Evolutionary conservation across 306 rosid species (phyloP).

Genomic region (Hylodesmum podocarpum): DNA sequence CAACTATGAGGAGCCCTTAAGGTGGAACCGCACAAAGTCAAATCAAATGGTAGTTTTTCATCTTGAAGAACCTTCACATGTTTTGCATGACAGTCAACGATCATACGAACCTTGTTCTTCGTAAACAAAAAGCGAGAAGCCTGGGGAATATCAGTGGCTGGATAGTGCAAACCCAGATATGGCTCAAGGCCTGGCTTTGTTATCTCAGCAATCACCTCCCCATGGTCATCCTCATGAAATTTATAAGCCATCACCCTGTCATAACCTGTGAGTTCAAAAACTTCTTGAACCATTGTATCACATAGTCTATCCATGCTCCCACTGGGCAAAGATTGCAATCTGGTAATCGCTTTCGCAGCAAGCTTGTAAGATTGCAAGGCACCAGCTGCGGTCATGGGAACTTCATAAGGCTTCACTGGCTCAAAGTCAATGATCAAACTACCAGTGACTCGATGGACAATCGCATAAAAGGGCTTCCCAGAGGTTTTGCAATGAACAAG

Average conservation of each 20-base stretch:
- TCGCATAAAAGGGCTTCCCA: constrained; percentile 95
- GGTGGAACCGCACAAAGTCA: constrained; percentile 91
- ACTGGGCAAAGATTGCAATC: constrained; percentile 84
- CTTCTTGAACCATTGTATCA: constrained; percentile 94
- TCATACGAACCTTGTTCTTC: constrained; percentile 94
- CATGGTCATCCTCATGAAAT: constrained; percentile 96
- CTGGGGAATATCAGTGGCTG: constrained; percentile 95
- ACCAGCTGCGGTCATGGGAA: constrained; percentile 91
- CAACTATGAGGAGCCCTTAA: constrained; percentile 94
- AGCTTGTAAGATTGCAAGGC: constrained; percentile 94
- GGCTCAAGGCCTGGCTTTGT: constrained; percentile 84
- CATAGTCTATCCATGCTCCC: constrained; percentile 93
- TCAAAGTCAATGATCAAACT: constrained; percentile 90
- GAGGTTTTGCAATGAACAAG: constrained; percentile 95
- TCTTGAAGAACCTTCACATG: constrained; percentile 81
- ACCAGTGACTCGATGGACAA: constrained; percentile 79
- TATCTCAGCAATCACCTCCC: constrained; percentile 87
- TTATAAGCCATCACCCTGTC: constrained; percentile 99
- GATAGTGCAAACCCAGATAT: constrained; percentile 92
- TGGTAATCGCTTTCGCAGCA: constrained; percentile 88
- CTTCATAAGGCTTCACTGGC: constrained; percentile 92
- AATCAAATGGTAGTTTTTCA: constrained; percentile 67
- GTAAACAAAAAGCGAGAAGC: constrained; percentile 84
- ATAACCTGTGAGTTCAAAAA: constrained; percentile 93
- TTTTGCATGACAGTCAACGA: constrained; percentile 89